Evolutionary conservation across 106 monocot genomes (phyloP), one percentile per base, ranked within the genome.

Genomic region (Phalaenopsis aphrodite): DNA sequence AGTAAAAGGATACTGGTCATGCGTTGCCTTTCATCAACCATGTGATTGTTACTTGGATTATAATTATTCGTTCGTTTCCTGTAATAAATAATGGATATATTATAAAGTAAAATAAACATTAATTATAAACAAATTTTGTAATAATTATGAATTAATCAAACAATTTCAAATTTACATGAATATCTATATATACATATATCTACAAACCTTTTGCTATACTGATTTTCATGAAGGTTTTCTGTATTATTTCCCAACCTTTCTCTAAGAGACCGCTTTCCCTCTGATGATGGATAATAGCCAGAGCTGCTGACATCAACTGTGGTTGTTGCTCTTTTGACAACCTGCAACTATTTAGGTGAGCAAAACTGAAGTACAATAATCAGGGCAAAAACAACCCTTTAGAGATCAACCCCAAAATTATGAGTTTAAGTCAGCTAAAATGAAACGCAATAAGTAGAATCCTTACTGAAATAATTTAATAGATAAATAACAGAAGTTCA

Each of bases 311-410:
- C 71, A 75, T 87, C 88, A 78, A 77, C 47, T 41, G 24, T 55
- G 64, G 61, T 52, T n/a, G 87, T 77, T 55, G 81, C 45, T 69
- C 83, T 87, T 85, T 90, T 93, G 58, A 88, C 90, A 82, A 93
- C 93, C 93, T 93, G 78, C 19, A 78, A 49, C 42, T 42, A 8
- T 30, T 6, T 74, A 19, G 4, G 14, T 74, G 43, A 74, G 74
- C 19, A 73, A 0, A 42, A 43, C 74, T 39, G 6, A 74, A 43
- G 43, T 45, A 74, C 43, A 41, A 19, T 45, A 36, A 43, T n/a
- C 12, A 74, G 45, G 43, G 0, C 18, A 41, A 41, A 65, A 6
- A 12, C 14, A 52, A 52, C 11, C 12, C 12, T 52, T 12, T 12
- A 12, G 14, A 12, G 6, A 4, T 14, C 2, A 12, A 52, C 52